phyloP scores from a whole-genome alignment of 2,329 filamentous ascomycete genomes.

The Delphinella strobiligena region DNA sequence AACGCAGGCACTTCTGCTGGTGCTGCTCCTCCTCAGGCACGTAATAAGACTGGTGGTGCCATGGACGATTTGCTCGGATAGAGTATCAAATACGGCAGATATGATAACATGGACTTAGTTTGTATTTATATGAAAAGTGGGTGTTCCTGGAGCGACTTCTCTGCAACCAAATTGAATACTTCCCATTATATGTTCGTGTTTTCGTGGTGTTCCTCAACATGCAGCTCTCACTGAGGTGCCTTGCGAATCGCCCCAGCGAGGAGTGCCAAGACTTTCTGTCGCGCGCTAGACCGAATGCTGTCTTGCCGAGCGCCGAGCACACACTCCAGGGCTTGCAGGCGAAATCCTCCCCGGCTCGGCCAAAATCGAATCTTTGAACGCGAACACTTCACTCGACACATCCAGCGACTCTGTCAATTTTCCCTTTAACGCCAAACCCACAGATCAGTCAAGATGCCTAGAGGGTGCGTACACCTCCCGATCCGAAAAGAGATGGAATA shows the following conservation, averaged over 20 bases:
- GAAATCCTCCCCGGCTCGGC: background rate
- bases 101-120: background rate
- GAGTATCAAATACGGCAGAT: background rate
- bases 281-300: background rate
- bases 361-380: background rate
- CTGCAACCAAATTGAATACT: no score
- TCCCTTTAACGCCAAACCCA: conserved; percentile 9
- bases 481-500: conserved; percentile 7
- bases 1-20: conserved; percentile 38
- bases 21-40: conserved; percentile 6
- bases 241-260: no score
- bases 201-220: no score
- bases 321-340: background rate
- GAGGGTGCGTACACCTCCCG: conserved; percentile 24
- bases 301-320: no score
- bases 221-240: no score
- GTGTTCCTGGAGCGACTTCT: background rate
- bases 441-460: conserved; percentile 26
- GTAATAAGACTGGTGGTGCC: conserved; percentile 15
- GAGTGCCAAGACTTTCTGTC: background rate
- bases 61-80: conserved; percentile 35
- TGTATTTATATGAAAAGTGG: background rate
- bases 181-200: no score
- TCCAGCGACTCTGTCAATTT: conserved; percentile 9
- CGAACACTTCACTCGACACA: background rate